Evolutionary conservation across 2,329 filamentous ascomycete genomes (phyloP), one percentile per base, ranked within the genome.

Genomic region (Pyrenochaeta sp.): DNA sequence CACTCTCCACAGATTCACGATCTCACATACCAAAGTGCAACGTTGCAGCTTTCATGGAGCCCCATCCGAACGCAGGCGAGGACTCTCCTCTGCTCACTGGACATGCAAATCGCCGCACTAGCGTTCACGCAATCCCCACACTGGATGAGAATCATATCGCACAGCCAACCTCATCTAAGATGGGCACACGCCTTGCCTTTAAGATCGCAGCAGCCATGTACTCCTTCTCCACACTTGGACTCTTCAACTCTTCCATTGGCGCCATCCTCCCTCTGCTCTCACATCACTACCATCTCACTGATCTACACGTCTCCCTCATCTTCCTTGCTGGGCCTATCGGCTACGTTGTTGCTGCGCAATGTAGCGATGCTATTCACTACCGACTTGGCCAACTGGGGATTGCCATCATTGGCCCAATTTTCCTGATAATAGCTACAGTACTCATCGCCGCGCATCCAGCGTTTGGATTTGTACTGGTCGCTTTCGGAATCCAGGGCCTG

Each of bases 201-300:
- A 79, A 81, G 9, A 75, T 85, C 1, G 72, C 77, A 1, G 79
- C 85, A 0, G 81, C 83, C 0, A 87, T 87, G 69, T 86, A 80
- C 76, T 81, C 80, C 6, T 84, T 88, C 54, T 64, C 85, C 4
- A 80, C 85, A 1, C 82, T 85, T 68, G 86, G 86, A 0, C 64
- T 66, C 6, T 67, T 67, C 57, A 64, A 48, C 27, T 67, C 61
- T 18, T 58, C 60, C 7, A 54, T 66, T 6, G 78, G 74, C 32
- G 73, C 74, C 5, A 63, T 75, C 40, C 71, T 79, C 0, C 72
- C 71, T 0, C 66, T 75, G 2, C 68, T 80, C 3, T 74, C 77
- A 21, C 49, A 51, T 0, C 68, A 79, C 49, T 82, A 82, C 60
- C 30, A 60, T 15, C 69, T 82, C 2, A 73, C 68, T 7, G 79